A percentile compares a stretch with the other conserved stretches of the same genome.
Conservation (phyloP, 164 flowering plant species). For the Magnolia kwangsiensis region DNA sequence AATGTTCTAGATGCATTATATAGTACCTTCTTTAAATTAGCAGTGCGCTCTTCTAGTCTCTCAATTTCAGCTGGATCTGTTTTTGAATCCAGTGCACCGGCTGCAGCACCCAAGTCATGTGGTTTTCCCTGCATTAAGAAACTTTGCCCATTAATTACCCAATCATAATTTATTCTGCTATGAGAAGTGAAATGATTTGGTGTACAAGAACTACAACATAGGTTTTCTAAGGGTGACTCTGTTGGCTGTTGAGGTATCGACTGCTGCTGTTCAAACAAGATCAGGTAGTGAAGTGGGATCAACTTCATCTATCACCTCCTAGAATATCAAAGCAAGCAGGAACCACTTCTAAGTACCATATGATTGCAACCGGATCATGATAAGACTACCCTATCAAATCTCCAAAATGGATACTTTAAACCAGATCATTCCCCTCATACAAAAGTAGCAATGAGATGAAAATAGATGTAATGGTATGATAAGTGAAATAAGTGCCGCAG, state of each 20-base stretch:
- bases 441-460: too few species aligned
- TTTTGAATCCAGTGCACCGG: conserved; percentile 19
- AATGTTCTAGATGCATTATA: background rate
- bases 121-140: conserved; percentile 40
- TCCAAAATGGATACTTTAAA: too few species aligned
- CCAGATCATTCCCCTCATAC: too few species aligned
- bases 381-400: too few species aligned
- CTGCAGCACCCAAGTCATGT: conserved; percentile 33
- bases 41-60: conserved; percentile 58
- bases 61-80: conserved; percentile 51
- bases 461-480: too few species aligned
- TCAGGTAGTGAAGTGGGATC: background rate
- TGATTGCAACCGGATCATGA: too few species aligned
- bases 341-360: too few species aligned
- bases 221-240: background rate
- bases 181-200: background rate
- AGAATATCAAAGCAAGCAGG: background rate
- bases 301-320: background rate
- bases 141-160: background rate
- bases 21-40: conserved; percentile 61
- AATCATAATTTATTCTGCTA: background rate
- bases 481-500: too few species aligned
- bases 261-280: background rate
- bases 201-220: background rate
- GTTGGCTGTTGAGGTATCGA: background rate